These are phyloP conservation scores for Curvularia spicifera DNA, from an alignment of 2,329 filamentous ascomycete genomes.

Conservation along the genomic window DNA sequence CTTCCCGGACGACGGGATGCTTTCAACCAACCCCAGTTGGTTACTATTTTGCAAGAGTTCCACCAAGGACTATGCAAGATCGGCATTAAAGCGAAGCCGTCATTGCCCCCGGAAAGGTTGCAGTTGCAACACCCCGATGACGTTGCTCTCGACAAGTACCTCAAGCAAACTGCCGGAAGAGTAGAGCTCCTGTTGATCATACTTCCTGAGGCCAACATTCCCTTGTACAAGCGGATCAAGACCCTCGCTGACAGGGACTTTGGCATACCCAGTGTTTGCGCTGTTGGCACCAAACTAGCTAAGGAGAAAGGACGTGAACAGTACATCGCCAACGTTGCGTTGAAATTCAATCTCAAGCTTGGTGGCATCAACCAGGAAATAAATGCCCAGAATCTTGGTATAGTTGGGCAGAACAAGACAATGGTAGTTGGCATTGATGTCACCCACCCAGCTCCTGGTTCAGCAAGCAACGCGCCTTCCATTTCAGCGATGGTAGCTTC, in stretches of 20 bases:
- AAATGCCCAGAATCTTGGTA: conserved; percentile 58
- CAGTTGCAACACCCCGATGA: conserved; percentile 14
- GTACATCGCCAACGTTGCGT: conserved; percentile 46
- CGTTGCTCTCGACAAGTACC: not conserved
- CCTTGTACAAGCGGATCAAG: conserved; percentile 36
- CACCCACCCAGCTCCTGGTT: conserved; percentile 78
- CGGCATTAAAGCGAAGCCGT: conserved; percentile 16
- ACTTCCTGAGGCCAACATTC: conserved; percentile 21
- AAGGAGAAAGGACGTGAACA: conserved; percentile 43
- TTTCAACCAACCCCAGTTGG: conserved; percentile 11
- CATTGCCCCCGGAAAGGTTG: conserved; percentile 12
- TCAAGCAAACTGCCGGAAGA: conserved; percentile 8
- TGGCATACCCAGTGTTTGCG: conserved; percentile 34
- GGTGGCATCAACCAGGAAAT: conserved; percentile 67
- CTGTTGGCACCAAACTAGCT: conserved; percentile 48
- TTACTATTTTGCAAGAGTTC: conserved; percentile 17
- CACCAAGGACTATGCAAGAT: conserved; percentile 17
- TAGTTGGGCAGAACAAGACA: conserved; percentile 67
- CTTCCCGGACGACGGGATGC: conserved; percentile 9
- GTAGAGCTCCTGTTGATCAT: conserved; percentile 29
- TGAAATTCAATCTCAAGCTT: conserved; percentile 62
- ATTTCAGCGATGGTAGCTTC: conserved; percentile 81
- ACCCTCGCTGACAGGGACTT: conserved; percentile 27
- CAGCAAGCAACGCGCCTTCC: conserved; percentile 66
- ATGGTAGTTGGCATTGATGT: conserved; percentile 91